Conservation (phyloP, 2,329 filamentous ascomycete genomes). For the Ploettnerulaceae sp. region DNA sequence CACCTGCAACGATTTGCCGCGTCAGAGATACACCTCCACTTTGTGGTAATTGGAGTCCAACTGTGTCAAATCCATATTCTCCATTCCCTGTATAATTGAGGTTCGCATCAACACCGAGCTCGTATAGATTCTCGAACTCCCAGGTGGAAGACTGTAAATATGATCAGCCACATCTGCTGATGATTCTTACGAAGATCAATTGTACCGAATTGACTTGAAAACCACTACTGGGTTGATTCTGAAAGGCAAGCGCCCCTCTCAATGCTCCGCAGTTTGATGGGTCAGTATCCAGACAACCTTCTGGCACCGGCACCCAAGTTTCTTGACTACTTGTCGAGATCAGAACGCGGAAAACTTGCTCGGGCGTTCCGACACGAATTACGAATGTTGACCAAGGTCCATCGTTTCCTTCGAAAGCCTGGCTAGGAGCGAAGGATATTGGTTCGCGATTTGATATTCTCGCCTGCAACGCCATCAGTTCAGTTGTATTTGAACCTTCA, state of each 20-base stretch:
- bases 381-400: constrained; percentile 40
- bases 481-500: background rate
- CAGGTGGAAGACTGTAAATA: constrained; percentile 31
- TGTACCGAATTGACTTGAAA: constrained; percentile 12
- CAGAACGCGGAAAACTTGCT: constrained; percentile 36
- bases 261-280: constrained; percentile 13
- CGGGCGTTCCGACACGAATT: constrained; percentile 36
- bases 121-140: constrained; percentile 34
- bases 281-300: constrained; percentile 14
- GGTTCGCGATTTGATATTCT: background rate
- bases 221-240: constrained; percentile 9
- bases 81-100: constrained; percentile 34
- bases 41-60: constrained; percentile 14
- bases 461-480: background rate
- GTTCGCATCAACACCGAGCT: constrained; percentile 37
- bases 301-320: constrained; percentile 30
- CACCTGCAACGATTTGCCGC: constrained; percentile 21
- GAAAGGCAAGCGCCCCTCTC: constrained; percentile 11
- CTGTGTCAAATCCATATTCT: constrained; percentile 20
- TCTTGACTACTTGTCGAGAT: constrained; percentile 37
- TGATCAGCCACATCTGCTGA: background rate
- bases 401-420: constrained; percentile 27
- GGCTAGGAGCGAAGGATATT: constrained; percentile 11
- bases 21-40: constrained; percentile 23
- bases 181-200: background rate